Evolutionary conservation across 345 rosid species (phyloP), one percentile per base, ranked within the genome.

Genomic region (Microcos paniculata): DNA sequence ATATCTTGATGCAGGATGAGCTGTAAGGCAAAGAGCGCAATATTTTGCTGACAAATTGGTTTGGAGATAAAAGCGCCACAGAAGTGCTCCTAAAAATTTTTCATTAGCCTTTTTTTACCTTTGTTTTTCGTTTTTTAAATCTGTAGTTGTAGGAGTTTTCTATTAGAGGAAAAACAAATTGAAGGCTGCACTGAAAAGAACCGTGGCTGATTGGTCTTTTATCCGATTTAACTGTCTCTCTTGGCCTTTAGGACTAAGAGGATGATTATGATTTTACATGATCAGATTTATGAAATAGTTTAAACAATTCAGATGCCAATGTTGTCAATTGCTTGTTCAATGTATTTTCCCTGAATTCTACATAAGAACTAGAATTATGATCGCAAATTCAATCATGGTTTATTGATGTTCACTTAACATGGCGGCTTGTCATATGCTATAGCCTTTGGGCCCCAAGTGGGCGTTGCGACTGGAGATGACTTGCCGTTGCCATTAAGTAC

Each of bases 1-100:
- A 24, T 26, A 63, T 33, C 62, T 8, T 38, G 19, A 30, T 69
- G 72, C 89, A 94, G 95, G 98, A 94, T 79, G 98, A 94, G 87
- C 96, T 94, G 64, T 93, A 89, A 85, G 81, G 72, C 43, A 53
- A 35, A 80, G 48, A 46, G 74, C 63, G 30, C 81, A 13, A 30
- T 4, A 53, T 42, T 40, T 33, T 40, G 18, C 28, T 28, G 73
- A 71, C 64, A 11, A 72, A 6, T 38, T 11, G 13, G 31, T 71
- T 33, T 15, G 38, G 70, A 53, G 76, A 57, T 33, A 30, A 19
- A 38, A 55, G 42, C 15, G 42, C 40, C 13, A 48, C 10, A 23
- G 6, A 55, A 42, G 40, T 56, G 82, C 76, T 71, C 70, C 35
- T 19, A 61, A 52, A 77, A 33, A 30, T 70, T 61, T 58, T 14